Conservation (phyloP, 768 basidiomycete genomes). For the Calocera cornea region DNA sequence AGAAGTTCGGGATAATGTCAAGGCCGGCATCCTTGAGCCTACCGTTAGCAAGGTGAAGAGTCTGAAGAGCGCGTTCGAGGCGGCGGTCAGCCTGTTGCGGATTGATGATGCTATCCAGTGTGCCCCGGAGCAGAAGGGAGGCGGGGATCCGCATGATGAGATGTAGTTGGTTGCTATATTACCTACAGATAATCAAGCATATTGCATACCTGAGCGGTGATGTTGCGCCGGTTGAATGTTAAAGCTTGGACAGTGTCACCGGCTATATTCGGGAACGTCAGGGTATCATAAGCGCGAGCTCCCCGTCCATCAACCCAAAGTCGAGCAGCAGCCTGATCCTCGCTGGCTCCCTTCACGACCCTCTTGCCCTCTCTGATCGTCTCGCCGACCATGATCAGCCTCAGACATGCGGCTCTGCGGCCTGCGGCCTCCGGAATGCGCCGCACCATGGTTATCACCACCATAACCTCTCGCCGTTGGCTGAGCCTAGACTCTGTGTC, state of each 20-base stretch:
- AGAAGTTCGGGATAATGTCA: slow-evolving; percentile 86
- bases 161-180: background rate
- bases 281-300: background rate
- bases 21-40: slow-evolving; percentile 87
- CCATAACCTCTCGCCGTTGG: background rate
- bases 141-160: background rate
- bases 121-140: slow-evolving; percentile 36
- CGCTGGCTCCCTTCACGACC: background rate
- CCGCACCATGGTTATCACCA: background rate
- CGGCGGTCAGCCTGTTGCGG: slow-evolving; percentile 82
- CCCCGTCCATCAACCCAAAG: background rate
- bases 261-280: background rate
- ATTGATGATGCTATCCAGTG: slow-evolving; percentile 96
- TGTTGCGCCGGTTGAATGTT: background rate
- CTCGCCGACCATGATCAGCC: background rate
- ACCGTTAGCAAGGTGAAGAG: slow-evolving; percentile 96
- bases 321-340: background rate
- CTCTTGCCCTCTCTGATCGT: background rate
- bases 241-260: background rate
- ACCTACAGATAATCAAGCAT: background rate
- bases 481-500: background rate
- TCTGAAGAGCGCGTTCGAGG: slow-evolving; percentile 92
- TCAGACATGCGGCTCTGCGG: background rate
- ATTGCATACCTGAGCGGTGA: background rate
- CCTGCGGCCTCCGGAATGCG: background rate